Evolutionary conservation across 371 early-diverging fungal species (phyloP), one percentile per base, ranked within the genome.

Genomic region (Nematocida parisii): DNA sequence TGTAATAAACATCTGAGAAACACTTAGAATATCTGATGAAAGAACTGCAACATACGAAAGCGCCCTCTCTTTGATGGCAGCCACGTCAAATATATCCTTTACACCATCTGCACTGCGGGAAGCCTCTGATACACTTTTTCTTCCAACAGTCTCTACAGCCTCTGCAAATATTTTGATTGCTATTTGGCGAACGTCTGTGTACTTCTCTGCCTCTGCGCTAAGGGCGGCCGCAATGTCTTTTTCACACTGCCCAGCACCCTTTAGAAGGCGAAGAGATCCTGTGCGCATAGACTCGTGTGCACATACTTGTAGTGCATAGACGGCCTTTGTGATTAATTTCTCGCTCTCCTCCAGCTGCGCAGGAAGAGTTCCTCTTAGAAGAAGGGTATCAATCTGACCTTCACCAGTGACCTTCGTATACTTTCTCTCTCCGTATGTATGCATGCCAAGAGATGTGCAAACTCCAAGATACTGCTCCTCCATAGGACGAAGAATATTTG

Each of bases 1-100:
- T 42, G 85, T 84, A 50, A 87, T 82, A 24, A 87, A 81, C 83
- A 85, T 85, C 66, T 87, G 86, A 5, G 85, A 80, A 13, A 84
- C 83, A 61, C 83, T 83, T 50, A 85, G 73, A 20, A 86, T 46
- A 27, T 67, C 75, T n/a, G 82, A 56, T 6, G 84, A 33, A 47
- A 87, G 83, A 52, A 85, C 85, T 11, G 84, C 40, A 0, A 86
- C 84, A 72, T 85, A 87, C 55, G 71, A 58, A 3, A 86, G 42
- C 11, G 85, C 84, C 54, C 75, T 82, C 40, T 81, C 61, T 64
- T 83, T 85, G 44, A 72, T 71, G n/a, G 66, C 74, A 52, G 82
- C 82, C 20, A 83, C 61, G 62, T 84, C 85, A 68, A 66, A 82
- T n/a, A 83, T 62, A 13, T 75, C 61, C 18, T 50, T 9, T 50